phyloP scores from a whole-genome alignment of 768 basidiomycete genomes.

The Suillus variegatus region DNA sequence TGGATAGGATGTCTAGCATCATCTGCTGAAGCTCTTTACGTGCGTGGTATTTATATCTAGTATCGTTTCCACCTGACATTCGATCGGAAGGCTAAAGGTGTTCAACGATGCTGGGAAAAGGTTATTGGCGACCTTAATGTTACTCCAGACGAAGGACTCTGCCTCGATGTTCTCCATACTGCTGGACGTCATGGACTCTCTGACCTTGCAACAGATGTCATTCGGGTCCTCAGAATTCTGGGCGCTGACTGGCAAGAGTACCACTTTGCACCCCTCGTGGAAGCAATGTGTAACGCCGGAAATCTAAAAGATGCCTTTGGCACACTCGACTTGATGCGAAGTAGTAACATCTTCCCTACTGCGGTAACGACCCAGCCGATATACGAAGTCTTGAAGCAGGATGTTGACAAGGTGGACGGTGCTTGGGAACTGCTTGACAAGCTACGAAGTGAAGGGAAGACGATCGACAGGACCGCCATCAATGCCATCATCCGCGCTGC shows the following conservation, averaged over 20 bases:
- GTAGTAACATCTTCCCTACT: constrained; percentile 49
- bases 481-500: constrained; percentile 70
- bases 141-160: constrained; percentile 74
- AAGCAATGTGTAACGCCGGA: constrained; percentile 63
- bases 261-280: constrained; percentile 77
- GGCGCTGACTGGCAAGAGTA: constrained; percentile 59
- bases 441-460: constrained; percentile 51
- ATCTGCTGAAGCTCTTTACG: constrained; percentile 67
- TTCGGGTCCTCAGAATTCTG: constrained; percentile 53
- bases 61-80: constrained; percentile 1
- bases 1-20: constrained; percentile 72
- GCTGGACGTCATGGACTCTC: constrained; percentile 75
- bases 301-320: constrained; percentile 65
- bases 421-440: constrained; percentile 66
- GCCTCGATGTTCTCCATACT: constrained; percentile 66
- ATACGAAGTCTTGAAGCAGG: constrained; percentile 44
- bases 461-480: constrained; percentile 58
- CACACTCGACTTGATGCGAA: constrained; percentile 60
- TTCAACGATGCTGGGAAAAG: constrained; percentile 60
- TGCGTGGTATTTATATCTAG: constrained; percentile 41
- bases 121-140: constrained; percentile 52
- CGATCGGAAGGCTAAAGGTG: constrained; percentile 61
- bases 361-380: constrained; percentile 57
- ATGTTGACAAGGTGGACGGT: constrained; percentile 57
- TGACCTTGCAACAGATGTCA: constrained; percentile 64